A percentile compares a stretch with the other conserved stretches of the same genome.
Conservation (phyloP, 495 filamentous ascomycete species). For the Aspergillus bridgeri region DNA sequence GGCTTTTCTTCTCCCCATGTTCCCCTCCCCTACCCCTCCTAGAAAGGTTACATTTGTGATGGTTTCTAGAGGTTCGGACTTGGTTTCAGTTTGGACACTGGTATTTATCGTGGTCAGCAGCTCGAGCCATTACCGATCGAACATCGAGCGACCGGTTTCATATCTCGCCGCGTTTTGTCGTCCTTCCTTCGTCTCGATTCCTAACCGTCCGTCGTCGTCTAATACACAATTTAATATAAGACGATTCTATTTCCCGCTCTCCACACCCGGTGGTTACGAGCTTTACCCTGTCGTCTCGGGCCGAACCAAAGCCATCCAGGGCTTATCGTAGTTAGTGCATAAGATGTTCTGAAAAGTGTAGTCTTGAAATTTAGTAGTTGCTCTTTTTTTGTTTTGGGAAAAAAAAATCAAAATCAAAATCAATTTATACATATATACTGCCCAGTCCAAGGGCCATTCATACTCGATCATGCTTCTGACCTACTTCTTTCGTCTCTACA, state of each 20-base stretch:
- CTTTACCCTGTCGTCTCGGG: slow-evolving; percentile 7
- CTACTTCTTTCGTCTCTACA: background rate
- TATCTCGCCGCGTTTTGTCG: slow-evolving; percentile 33
- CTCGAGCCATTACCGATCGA: slow-evolving; percentile 41
- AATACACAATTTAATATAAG: slow-evolving; percentile 36
- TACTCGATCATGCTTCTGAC: no score
- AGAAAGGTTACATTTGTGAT: background rate
- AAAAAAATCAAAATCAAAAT: background rate
- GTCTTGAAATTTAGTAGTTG: background rate
- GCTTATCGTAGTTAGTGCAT: background rate
- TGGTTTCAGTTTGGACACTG: slow-evolving; percentile 17
- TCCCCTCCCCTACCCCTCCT: background rate
- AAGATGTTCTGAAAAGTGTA: background rate
- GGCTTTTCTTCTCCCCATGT: background rate
- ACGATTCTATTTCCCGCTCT: slow-evolving; percentile 27
- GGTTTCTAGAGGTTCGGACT: background rate
- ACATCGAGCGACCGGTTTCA: slow-evolving; percentile 37
- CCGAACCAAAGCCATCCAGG: background rate
- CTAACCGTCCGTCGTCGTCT: slow-evolving; percentile 35
- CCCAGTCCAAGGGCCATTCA: no score
- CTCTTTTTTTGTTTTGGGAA: no score
- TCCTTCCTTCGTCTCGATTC: slow-evolving; percentile 36
- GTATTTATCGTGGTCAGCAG: slow-evolving; percentile 39
- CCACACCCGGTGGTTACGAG: slow-evolving; percentile 27
- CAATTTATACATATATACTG: background rate